Base-by-base conservation (phyloP, 805 yeast species). In the Sugiyamaella marilandica region DNA sequence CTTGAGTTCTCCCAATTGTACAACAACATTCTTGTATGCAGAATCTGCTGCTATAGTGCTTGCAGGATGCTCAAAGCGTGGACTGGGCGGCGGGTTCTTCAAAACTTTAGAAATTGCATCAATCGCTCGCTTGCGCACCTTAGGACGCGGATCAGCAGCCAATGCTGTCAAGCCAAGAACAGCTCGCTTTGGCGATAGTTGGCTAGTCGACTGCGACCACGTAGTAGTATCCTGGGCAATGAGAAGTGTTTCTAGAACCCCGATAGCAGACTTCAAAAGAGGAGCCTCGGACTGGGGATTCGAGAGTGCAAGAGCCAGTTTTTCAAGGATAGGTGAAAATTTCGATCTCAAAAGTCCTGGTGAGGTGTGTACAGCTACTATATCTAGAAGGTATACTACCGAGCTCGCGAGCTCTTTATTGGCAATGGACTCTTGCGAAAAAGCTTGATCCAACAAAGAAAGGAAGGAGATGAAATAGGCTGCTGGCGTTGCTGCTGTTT, bases 111-210 rank as follows among this genome's bases (percentile, higher is more conserved):
- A 71, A n/a, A 94, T 77, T 1, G 97, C 87, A 53, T 94, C 99
- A 62, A 84, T 85, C 1, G 98, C 96, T 74, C 97, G 84, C 78
- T 86, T 88, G 68, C 99, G 82, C 10, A 94, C 95, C 63, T 94
- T 94, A 35, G 99, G 99, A 65, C 98, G 81, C 45, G 86, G 85
- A 69, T 94, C 97, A 41, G 87, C 71, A 0, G 92, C 81, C 56
- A 89, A 75, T 66, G 87, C 89, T 54, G 91, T 70, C 54, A 91
- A 70, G 45, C 92, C 96, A 37, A 79, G 77, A 54, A 90, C 71
- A 41, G 94, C 96, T 74, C 95, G 80, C 64, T 79, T 81, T 48
- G 97, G 96, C n/a, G 86, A 80, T 18, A 67, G 53, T 50, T 37
- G 63, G 37, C 81, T 77, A n/a, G 59, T 45, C 1, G 63, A 57